These are phyloP conservation scores for Mycena galericulata DNA, from an alignment of 768 basidiomycete species.

Conservation along the genomic window DNA sequence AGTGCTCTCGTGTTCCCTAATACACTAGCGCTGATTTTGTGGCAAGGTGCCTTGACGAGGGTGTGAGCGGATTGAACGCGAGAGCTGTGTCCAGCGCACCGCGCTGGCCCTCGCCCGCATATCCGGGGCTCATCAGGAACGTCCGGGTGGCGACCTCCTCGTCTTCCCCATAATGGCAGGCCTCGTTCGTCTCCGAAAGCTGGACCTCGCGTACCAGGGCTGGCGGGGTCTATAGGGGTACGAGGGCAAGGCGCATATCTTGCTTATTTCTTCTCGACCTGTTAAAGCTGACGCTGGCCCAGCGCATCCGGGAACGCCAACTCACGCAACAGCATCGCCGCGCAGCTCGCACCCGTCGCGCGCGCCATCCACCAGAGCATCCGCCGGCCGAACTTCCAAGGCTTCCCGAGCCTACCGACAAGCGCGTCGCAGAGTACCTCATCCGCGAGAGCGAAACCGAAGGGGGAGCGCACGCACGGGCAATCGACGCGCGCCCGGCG, in stretches of 20 bases:
- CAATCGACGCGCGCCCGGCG: slow-evolving; percentile 38
- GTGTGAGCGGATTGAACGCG: not conserved
- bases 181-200: slow-evolving; percentile 44
- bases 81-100: too few species aligned
- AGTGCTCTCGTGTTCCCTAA: not conserved
- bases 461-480: too few species aligned
- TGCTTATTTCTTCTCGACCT: not conserved
- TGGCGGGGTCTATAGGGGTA: slow-evolving; percentile 55
- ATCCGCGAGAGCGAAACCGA: not conserved
- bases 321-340: slow-evolving; percentile 49
- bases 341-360: slow-evolving; percentile 43
- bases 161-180: slow-evolving; percentile 59
- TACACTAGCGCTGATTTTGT: not conserved
- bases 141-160: slow-evolving; percentile 60
- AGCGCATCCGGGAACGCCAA: slow-evolving; percentile 48
- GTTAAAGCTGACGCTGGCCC: not conserved
- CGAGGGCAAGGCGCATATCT: slow-evolving; percentile 44
- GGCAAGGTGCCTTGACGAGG: slow-evolving; percentile 49
- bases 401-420: slow-evolving; percentile 46
- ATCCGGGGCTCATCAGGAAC: slow-evolving; percentile 62
- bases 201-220: slow-evolving; percentile 47
- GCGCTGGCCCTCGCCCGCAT: slow-evolving; percentile 61
- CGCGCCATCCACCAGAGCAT: slow-evolving; percentile 38
- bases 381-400: slow-evolving; percentile 42
- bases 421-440: slow-evolving; percentile 40